A percentile compares a stretch with the other conserved stretches of the same genome.
These are phyloP conservation scores for Grosmannia huntii DNA, from an alignment of 2,329 filamentous ascomycete species.

Conservation along the genomic window DNA sequence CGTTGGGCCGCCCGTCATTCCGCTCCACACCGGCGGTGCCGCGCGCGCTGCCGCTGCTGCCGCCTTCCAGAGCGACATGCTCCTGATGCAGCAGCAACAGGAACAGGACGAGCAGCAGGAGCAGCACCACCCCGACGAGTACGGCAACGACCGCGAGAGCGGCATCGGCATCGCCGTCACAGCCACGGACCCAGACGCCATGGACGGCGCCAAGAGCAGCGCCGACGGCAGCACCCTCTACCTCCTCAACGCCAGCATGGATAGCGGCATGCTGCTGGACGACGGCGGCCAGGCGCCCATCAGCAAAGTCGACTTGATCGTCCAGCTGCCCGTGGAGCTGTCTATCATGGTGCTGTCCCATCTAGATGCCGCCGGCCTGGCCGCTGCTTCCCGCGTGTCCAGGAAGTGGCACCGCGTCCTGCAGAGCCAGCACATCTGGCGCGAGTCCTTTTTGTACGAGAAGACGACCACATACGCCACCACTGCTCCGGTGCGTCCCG, in stretches of 20 bases:
- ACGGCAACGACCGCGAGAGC: constrained; percentile 47
- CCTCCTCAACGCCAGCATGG: constrained; percentile 10
- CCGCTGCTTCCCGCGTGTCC: constrained; percentile 36
- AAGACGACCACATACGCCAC: constrained; percentile 49
- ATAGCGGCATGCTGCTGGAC: constrained; percentile 2
- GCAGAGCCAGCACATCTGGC: constrained; percentile 47
- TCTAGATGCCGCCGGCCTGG: constrained; percentile 40
- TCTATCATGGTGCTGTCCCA: constrained; percentile 44
- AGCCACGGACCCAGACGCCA: constrained; percentile 23
- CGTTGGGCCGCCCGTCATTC: constrained; percentile 46
- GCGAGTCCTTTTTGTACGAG: constrained; percentile 48
- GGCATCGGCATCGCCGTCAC: constrained; percentile 49
- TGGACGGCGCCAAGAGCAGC: constrained; percentile 15
- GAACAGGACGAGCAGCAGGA: constrained; percentile 25
- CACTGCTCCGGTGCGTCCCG: constrained; percentile 36
- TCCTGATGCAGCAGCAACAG: constrained; percentile 12
- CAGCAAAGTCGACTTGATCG: constrained; percentile 45
- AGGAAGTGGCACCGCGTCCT: constrained; percentile 33
- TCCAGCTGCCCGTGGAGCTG: constrained; percentile 41
- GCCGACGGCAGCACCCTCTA: constrained; percentile 21
- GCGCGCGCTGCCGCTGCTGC: constrained; percentile 47
- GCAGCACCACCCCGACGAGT: constrained; percentile 29
- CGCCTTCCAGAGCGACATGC: constrained; percentile 32
- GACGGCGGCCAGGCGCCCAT: constrained; percentile 24
- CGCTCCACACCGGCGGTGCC: constrained; percentile 44